These are phyloP conservation scores for Euphrasia arctica DNA, from an alignment of 305 asterid genomes.

Conservation along the genomic window DNA sequence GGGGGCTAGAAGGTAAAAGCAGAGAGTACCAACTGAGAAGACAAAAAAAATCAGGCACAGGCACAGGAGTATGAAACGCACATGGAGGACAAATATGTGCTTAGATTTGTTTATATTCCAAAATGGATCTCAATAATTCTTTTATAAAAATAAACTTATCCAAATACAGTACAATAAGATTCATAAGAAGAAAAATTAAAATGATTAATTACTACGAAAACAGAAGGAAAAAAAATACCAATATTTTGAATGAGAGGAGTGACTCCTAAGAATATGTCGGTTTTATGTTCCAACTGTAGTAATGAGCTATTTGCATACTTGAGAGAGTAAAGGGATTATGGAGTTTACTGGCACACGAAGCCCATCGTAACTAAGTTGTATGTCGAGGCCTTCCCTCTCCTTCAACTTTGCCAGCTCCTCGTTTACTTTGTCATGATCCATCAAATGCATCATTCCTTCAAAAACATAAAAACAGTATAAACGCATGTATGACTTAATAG, in stretches of 20 bases:
- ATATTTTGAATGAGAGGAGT: slow-evolving; percentile 5
- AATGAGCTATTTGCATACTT: slow-evolving; percentile 10
- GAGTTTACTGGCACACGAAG: slow-evolving; percentile 65
- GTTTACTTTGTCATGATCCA: slow-evolving; percentile 85
- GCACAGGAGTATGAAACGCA: slow-evolving; percentile 35
- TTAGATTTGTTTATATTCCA: slow-evolving; percentile 25
- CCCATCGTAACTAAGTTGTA: slow-evolving; percentile 89
- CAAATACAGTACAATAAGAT: background rate
- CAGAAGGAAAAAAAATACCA: background rate
- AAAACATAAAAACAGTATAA: slow-evolving; percentile 6
- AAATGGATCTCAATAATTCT: no score
- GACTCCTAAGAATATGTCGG: slow-evolving; percentile 5
- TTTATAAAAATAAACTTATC: no score
- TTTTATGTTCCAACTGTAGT: slow-evolving; percentile 10
- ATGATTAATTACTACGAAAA: background rate
- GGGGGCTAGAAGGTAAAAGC: slow-evolving; percentile 20
- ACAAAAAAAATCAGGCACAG: slow-evolving; percentile 15
- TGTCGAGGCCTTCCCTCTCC: slow-evolving; percentile 76
- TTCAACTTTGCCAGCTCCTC: slow-evolving; percentile 59
- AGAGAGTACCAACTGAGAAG: slow-evolving; percentile 27
- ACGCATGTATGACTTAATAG: background rate
- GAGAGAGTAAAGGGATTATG: slow-evolving; percentile 30
- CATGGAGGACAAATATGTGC: slow-evolving; percentile 29
- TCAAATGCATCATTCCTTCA: slow-evolving; percentile 97
- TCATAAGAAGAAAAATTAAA: background rate